A percentile compares a stretch with the other conserved stretches of the same genome.
phyloP scores from a whole-genome alignment of 805 yeast genomes.

The Starmerella potacharoeniae region DNA sequence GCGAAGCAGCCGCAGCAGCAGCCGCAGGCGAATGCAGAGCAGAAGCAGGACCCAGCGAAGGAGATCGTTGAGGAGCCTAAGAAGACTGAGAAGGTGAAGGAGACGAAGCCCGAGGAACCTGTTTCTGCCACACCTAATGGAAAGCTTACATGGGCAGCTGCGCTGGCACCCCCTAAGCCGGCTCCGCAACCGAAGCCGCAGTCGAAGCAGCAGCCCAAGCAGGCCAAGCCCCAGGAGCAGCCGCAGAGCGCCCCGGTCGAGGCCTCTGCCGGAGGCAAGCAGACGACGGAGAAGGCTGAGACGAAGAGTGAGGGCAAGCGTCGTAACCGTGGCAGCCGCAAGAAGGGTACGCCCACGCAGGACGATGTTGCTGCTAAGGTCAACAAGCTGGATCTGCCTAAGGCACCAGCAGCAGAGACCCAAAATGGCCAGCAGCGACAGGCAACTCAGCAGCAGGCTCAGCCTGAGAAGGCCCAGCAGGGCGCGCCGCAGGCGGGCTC shows the following conservation, averaged over 20 bases:
- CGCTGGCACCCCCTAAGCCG: constrained; percentile 17
- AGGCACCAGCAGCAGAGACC: constrained; percentile 14
- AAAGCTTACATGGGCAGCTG: constrained; percentile 22
- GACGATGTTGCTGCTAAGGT: constrained; percentile 9
- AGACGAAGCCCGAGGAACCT: constrained; percentile 8
- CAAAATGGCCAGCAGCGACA: neutral
- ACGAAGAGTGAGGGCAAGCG: constrained; percentile 4
- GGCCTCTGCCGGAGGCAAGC: neutral
- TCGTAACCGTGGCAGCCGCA: constrained; percentile 2
- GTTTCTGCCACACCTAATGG: constrained; percentile 14
- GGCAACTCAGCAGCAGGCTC: constrained; percentile 5
- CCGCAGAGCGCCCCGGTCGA: neutral
- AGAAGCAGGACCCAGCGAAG: neutral
- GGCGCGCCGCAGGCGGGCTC: constrained; percentile 3
- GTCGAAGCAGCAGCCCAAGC: neutral
- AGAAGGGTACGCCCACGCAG: constrained; percentile 8
- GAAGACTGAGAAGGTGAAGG: neutral
- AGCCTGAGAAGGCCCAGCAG: constrained; percentile 5
- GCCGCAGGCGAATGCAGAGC: neutral
- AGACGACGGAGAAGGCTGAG: neutral
- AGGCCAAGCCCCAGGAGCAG: neutral
- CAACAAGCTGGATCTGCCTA: constrained; percentile 13
- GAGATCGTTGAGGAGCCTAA: neutral
- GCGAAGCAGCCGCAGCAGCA: neutral
- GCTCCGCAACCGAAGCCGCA: constrained; percentile 7